Percentiles rank a stretch among this genome's conserved stretches.
Conservation (phyloP, 1,284 basidiomycete genomes). For the Paramarasmius palmivorus region DNA sequence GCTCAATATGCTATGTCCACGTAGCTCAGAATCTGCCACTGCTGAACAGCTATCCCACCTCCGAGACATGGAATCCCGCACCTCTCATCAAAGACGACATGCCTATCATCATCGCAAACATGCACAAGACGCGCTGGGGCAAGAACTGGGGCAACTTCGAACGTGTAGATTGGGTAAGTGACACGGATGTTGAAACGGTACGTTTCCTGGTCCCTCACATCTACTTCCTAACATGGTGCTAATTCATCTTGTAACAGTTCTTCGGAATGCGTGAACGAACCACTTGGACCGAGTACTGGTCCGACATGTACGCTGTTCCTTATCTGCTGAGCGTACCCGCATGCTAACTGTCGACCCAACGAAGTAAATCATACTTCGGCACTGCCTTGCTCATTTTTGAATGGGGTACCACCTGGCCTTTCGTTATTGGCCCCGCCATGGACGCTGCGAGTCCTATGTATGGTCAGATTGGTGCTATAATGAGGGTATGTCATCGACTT, state of each 20-base stretch:
- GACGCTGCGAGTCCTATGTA: not conserved
- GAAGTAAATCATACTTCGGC: conserved; percentile 23
- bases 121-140: conserved; percentile 26
- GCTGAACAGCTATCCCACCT: conserved; percentile 22
- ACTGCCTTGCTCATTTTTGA: conserved; percentile 28
- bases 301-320: conserved; percentile 14
- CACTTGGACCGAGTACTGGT: conserved; percentile 20
- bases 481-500: not conserved
- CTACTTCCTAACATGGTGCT: not conserved
- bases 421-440: conserved; percentile 13
- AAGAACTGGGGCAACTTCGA: conserved; percentile 28
- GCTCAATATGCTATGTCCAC: not conserved
- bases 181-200: conserved; percentile 22
- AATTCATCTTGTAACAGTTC: not conserved
- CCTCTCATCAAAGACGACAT: conserved; percentile 11
- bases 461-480: not conserved
- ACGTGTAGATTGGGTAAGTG: conserved; percentile 25
- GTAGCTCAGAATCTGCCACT: not conserved
- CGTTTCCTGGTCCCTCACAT: not conserved
- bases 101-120: conserved; percentile 24
- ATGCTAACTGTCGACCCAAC: not conserved
- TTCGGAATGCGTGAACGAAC: conserved; percentile 8
- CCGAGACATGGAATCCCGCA: conserved; percentile 22
- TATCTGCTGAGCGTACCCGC: not conserved
- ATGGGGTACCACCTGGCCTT: conserved; percentile 32